Percentiles rank a stretch among this genome's conserved stretches.
phyloP scores from a whole-genome alignment of 2,329 filamentous ascomycete species.

The Mycogone perniciosa region DNA sequence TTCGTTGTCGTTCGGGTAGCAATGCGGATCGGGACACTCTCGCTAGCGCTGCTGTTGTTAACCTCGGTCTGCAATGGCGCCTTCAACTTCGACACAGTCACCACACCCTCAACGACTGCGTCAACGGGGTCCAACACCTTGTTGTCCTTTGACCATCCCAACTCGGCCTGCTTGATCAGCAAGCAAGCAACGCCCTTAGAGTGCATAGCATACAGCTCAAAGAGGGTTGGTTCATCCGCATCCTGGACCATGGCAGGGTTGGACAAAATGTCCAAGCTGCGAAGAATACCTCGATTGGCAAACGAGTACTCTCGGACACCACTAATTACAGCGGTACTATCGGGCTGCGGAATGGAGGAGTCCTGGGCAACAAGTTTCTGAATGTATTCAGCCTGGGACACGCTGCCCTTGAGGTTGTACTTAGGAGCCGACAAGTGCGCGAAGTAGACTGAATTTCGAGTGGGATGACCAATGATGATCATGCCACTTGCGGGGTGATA shows the following conservation, averaged over 20 bases:
- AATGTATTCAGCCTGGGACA: conserved; percentile 86
- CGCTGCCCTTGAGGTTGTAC: conserved; percentile 67
- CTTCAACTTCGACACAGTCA: conserved; percentile 67
- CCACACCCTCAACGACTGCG: conserved; percentile 65
- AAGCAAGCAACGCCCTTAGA: conserved; percentile 93
- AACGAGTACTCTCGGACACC: conserved; percentile 95
- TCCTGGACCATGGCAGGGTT: conserved; percentile 58
- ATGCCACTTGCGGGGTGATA: conserved; percentile 92
- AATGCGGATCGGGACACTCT: conserved; percentile 28
- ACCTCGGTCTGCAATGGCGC: conserved; percentile 39
- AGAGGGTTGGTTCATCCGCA: conserved; percentile 66
- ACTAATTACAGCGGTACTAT: conserved; percentile 95
- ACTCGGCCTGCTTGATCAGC: conserved; percentile 76
- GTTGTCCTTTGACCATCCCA: conserved; percentile 87
- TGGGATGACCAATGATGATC: conserved; percentile 91
- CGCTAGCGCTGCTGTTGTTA: conserved; percentile 29
- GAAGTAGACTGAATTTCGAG: conserved; percentile 95
- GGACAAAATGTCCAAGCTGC: conserved; percentile 83
- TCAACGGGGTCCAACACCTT: conserved; percentile 77
- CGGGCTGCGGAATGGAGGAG: conserved; percentile 69
- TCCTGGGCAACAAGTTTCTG: conserved; percentile 69
- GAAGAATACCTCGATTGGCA: conserved; percentile 73
- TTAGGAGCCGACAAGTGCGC: conserved; percentile 90
- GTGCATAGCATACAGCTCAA: conserved; percentile 96
- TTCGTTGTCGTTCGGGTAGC: conserved; percentile 30